Conservation (phyloP, 345 rosid species). For the Jatropha curcas region DNA sequence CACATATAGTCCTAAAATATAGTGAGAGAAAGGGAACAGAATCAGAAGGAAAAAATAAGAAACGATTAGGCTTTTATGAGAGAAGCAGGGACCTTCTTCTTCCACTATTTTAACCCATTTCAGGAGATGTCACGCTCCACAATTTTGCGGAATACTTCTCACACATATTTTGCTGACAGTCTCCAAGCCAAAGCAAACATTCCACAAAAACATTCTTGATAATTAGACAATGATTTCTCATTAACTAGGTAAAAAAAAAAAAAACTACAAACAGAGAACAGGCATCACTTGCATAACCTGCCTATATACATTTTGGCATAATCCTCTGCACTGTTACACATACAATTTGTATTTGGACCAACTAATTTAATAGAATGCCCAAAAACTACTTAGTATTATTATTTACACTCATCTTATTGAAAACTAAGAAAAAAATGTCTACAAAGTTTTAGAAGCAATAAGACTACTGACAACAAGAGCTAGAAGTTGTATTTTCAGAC, state of each 20-base stretch:
- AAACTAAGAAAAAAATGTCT: not conserved
- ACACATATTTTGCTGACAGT: slow-evolving; percentile 90
- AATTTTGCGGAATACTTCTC: slow-evolving; percentile 83
- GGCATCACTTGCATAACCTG: too few species aligned
- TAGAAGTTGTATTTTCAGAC: slow-evolving; percentile 82
- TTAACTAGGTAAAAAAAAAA: not conserved
- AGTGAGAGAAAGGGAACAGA: too few species aligned
- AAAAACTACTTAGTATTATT: not conserved
- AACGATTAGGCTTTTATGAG: slow-evolving; percentile 13
- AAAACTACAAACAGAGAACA: too few species aligned
- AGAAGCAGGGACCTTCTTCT: slow-evolving; percentile 74
- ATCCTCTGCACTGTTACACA: not conserved
- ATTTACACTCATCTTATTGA: not conserved
- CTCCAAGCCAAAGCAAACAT: slow-evolving; percentile 67
- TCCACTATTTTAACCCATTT: slow-evolving; percentile 95
- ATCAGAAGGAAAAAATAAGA: slow-evolving; percentile 11
- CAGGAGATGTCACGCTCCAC: slow-evolving; percentile 88
- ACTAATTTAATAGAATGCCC: not conserved
- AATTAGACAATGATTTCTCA: slow-evolving; percentile 7
- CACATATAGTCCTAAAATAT: too few species aligned
- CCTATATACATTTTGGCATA: not conserved
- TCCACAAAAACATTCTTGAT: not conserved
- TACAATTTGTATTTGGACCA: not conserved
- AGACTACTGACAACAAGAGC: slow-evolving; percentile 76
- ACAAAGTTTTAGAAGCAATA: slow-evolving; percentile 3